These are phyloP conservation scores for Psophocarpus tetragonolobus DNA, from an alignment of 306 rosid species.

Conservation along the genomic window DNA sequence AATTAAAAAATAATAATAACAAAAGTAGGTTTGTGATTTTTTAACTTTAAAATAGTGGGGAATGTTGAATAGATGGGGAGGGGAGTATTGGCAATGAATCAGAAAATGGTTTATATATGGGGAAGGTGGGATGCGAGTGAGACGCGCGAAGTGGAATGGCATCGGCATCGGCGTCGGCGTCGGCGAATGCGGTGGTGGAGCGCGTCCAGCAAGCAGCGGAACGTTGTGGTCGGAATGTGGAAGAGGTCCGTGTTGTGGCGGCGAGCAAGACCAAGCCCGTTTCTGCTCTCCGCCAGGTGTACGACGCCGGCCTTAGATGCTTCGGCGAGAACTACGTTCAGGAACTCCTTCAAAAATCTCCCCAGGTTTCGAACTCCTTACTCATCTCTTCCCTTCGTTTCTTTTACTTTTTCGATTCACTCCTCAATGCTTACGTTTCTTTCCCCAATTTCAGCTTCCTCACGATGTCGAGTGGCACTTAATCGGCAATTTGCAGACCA, in stretches of 20 bases:
- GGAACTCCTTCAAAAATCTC: conserved; percentile 78
- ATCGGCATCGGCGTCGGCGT: conserved; percentile 41
- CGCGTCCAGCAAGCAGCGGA: conserved; percentile 74
- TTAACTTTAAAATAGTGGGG: no score
- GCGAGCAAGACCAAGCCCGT: conserved; percentile 87
- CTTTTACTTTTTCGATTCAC: not conserved
- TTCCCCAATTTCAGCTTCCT: conserved; percentile 62
- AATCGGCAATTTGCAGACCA: conserved; percentile 90
- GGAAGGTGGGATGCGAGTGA: not conserved
- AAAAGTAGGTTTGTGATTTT: no score
- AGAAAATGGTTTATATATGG: not conserved
- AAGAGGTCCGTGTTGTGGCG: conserved; percentile 69
- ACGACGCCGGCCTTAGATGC: conserved; percentile 86
- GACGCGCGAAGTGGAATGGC: conserved; percentile 8
- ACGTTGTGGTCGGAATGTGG: conserved; percentile 47
- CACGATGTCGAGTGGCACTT: conserved; percentile 91
- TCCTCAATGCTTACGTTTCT: not conserved
- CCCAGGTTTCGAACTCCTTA: conserved; percentile 51
- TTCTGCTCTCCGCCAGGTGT: conserved; percentile 64
- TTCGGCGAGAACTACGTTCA: conserved; percentile 97
- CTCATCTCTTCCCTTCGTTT: not conserved
- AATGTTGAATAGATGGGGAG: no score
- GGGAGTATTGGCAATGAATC: not conserved
- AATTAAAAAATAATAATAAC: no score
- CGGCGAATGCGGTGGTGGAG: conserved; percentile 56